These are phyloP conservation scores for Spiraea crenata DNA, from an alignment of 331 rosid species.

Conservation along the genomic window DNA sequence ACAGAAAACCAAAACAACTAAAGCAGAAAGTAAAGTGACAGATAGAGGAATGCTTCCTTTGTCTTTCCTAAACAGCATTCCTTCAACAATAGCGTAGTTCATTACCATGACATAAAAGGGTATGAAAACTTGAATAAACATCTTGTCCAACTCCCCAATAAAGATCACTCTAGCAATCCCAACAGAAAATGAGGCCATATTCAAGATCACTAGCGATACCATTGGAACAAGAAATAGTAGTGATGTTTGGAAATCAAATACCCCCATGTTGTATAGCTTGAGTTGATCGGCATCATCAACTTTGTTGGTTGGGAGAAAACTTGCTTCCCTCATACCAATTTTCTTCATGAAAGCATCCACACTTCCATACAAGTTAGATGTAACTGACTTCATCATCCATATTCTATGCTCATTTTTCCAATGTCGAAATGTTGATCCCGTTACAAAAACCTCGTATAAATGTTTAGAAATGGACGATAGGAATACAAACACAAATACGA, in stretches of 20 bases:
- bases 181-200: conserved; percentile 12
- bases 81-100: conserved; percentile 30
- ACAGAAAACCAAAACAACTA: not conserved
- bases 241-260: conserved; percentile 28
- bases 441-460: not conserved
- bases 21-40: conserved; percentile 16
- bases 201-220: conserved; percentile 19
- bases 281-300: conserved; percentile 15
- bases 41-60: conserved; percentile 26
- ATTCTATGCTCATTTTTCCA: conserved; percentile 47
- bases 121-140: conserved; percentile 29
- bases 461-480: not conserved
- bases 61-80: conserved; percentile 36
- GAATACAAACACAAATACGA: not conserved
- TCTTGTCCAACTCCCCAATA: conserved; percentile 22
- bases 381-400: conserved; percentile 71
- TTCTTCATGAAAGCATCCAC: conserved; percentile 59
- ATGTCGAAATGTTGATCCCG: not conserved
- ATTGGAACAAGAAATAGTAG: conserved; percentile 29
- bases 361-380: conserved; percentile 46
- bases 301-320: conserved; percentile 33
- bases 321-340: conserved; percentile 58
- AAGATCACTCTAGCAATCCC: conserved; percentile 25
- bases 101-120: conserved; percentile 16
- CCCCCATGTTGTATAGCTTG: conserved; percentile 21